Conservation (phyloP, 768 basidiomycete genomes). For the Holtermanniella nyarrowii region DNA sequence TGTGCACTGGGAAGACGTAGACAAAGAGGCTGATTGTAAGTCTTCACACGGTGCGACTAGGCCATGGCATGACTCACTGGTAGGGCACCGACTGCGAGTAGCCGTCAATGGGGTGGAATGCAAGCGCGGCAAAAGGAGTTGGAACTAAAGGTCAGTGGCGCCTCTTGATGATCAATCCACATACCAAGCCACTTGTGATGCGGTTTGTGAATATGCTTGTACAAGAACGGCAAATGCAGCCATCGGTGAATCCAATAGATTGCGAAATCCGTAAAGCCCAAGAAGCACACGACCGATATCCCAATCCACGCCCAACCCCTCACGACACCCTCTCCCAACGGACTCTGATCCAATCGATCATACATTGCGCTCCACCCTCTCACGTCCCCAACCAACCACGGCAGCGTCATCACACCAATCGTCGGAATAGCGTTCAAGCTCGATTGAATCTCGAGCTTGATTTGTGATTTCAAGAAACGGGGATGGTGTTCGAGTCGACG, state of each 20-base stretch:
- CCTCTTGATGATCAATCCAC: constrained; percentile 37
- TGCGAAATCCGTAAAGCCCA: constrained; percentile 79
- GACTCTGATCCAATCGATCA: constrained; percentile 54
- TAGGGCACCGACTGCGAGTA: constrained; percentile 91
- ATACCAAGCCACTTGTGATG: constrained; percentile 97
- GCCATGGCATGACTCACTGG: constrained; percentile 45
- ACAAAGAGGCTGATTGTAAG: constrained; percentile 51
- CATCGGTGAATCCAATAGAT: constrained; percentile 96
- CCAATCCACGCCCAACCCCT: constrained; percentile 50
- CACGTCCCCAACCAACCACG: constrained; percentile 89
- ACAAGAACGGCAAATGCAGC: constrained; percentile 72
- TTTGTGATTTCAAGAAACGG: constrained; percentile 80
- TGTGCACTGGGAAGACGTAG: constrained; percentile 82
- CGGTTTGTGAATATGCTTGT: constrained; percentile 89
- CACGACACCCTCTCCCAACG: neutral
- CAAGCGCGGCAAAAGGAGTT: constrained; percentile 93
- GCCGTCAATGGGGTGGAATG: constrained; percentile 94
- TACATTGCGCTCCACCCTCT: constrained; percentile 74
- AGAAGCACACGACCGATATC: constrained; percentile 44
- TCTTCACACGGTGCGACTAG: neutral
- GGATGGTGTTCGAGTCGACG: constrained; percentile 91
- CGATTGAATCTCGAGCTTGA: constrained; percentile 56
- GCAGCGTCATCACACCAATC: constrained; percentile 75
- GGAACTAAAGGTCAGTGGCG: constrained; percentile 53
- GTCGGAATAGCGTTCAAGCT: constrained; percentile 68